Percentiles rank a stretch among this genome's conserved stretches.
These are phyloP conservation scores for Sutorius australiensis DNA, from an alignment of 768 basidiomycete genomes.

Conservation along the genomic window DNA sequence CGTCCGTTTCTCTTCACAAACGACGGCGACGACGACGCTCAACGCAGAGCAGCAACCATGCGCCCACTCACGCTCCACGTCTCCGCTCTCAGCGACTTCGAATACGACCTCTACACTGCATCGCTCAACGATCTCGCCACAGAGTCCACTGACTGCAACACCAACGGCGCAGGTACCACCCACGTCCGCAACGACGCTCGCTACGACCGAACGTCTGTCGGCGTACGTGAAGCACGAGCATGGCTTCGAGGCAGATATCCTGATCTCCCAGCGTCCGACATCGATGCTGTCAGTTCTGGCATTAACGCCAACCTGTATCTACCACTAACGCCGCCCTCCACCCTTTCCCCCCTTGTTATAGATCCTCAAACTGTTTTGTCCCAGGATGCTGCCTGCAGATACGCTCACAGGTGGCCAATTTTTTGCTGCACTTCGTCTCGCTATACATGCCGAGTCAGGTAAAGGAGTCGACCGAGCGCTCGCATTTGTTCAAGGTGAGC, in stretches of 20 bases:
- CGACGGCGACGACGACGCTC: slow-evolving; percentile 2
- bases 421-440: slow-evolving; percentile 68
- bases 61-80: slow-evolving; percentile 65
- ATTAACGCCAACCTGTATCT: neutral
- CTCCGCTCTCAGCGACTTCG: slow-evolving; percentile 71
- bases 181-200: slow-evolving; percentile 40
- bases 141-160: slow-evolving; percentile 29
- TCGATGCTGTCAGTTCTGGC: slow-evolving; percentile 52
- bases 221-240: slow-evolving; percentile 64
- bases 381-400: slow-evolving; percentile 50
- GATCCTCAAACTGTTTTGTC: slow-evolving; percentile 66
- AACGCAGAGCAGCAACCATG: slow-evolving; percentile 33
- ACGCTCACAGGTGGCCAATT: slow-evolving; percentile 66
- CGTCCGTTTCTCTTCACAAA: neutral
- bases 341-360: slow-evolving; percentile 24
- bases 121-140: slow-evolving; percentile 52
- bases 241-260: slow-evolving; percentile 74
- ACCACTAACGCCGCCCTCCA: neutral
- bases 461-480: slow-evolving; percentile 60
- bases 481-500: slow-evolving; percentile 73
- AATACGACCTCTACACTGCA: slow-evolving; percentile 65
- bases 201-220: slow-evolving; percentile 52
- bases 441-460: slow-evolving; percentile 58
- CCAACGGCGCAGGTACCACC: neutral
- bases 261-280: slow-evolving; percentile 43